phyloP scores from a whole-genome alignment of 73 alveolate species.

The Symbiodinium pilosum region DNA sequence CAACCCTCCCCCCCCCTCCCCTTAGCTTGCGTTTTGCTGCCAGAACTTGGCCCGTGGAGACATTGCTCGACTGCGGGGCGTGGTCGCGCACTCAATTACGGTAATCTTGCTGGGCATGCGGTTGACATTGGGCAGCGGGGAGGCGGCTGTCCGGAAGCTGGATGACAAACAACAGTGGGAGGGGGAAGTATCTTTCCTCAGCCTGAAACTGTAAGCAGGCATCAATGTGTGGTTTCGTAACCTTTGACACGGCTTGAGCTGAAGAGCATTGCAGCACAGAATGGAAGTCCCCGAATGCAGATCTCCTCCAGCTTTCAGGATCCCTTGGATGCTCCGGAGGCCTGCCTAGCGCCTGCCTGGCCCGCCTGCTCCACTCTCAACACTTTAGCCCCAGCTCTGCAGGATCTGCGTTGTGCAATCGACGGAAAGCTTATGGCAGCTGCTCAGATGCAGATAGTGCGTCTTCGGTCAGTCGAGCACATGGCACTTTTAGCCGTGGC shows the following conservation, averaged over 20 bases:
- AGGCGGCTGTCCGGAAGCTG: no score
- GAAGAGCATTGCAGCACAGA: no score
- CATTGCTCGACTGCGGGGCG: not conserved
- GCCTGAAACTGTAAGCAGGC: no score
- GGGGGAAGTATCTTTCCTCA: no score
- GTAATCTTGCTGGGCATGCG: no score
- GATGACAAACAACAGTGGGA: no score
- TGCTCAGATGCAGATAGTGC: not conserved
- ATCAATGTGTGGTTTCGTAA: no score
- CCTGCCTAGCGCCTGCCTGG: not conserved
- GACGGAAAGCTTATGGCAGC: constrained; percentile 51
- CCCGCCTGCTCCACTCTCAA: not conserved
- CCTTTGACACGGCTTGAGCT: no score
- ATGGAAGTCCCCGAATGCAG: not conserved
- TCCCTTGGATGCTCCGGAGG: not conserved
- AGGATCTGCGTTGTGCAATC: constrained; percentile 65
- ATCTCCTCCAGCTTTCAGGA: not conserved
- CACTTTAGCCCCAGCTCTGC: not conserved
- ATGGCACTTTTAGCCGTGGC: not conserved
- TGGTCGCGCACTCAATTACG: no score
- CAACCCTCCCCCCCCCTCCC: no score
- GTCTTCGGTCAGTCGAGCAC: not conserved
- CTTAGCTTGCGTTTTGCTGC: no score
- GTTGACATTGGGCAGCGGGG: no score
- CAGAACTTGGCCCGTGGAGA: not conserved